Evolutionary conservation across 176 grass and related monocot species (phyloP), one percentile per base, ranked within the genome.

Genomic region (Aegilops longissima): DNA sequence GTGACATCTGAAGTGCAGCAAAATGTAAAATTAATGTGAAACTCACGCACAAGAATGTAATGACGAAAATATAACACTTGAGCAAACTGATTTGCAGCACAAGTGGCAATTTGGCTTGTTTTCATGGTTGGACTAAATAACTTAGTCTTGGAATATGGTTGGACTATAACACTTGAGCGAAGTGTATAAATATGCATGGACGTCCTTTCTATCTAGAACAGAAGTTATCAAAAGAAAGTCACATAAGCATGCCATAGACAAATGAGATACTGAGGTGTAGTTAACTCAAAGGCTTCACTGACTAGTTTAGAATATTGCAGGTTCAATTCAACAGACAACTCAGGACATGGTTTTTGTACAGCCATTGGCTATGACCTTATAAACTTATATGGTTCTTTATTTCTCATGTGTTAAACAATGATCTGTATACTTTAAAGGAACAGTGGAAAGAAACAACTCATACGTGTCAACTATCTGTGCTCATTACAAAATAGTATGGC

Each of bases 1-100:
- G 97, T 99, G 86, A 97, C 94, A 94, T 99, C 97, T 99, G 73
- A 81, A 88, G 83, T 35, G 66, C 80, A 62, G 17, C 7, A 45
- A 67, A 73, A 58, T 33, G 8, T 34, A 44, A 8, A 24, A 81
- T 85, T 80, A 54, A 56, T 44, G 16, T 10, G 9, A 59, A 56
- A 63, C 12, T 70, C 12, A 11, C 16, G 20, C 11, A 56, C 31
- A 88, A 56, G 6, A 70, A 70, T 76, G 70, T 78, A 66, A 4
- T 44, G 3, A 58, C 66, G 7, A 27, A 80, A 64, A 77, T 12
- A 29, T 17, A 73, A 87, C 18, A 76, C 14, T 23, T 14, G 3
- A 79, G 79, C 35, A 10, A 56, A 80, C 21, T 80, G 68, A 49
- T 29, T 70, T 24, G 16, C 54, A 61, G 56, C 2, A 67, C 33